Base-by-base conservation (phyloP, 2,329 filamentous ascomycete species). In the Sporothrix protearum region DNA sequence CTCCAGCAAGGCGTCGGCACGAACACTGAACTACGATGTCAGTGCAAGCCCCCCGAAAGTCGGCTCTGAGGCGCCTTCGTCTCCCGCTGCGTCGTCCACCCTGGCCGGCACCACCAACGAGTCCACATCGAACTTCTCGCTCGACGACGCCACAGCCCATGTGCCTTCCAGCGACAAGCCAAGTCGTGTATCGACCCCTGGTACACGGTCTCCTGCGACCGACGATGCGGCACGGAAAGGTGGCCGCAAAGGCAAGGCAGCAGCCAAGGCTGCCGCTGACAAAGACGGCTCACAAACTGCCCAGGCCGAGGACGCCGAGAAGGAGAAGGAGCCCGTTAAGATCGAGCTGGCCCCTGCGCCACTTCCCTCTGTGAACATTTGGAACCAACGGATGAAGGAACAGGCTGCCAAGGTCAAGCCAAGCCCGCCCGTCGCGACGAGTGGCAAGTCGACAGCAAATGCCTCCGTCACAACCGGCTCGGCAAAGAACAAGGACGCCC, bases 281-380 rank as follows among this genome's bases (percentile, higher is more conserved):
- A 87, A 84, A 76, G 85, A 87, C 30, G 84, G 84, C 70, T 87
- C 89, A 69, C 82, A 84, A 74, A 5, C 59, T 12, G 81, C 85
- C 64, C 81, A 83, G 69, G 82, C 83, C 22, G 78, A 78, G 36
- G 83, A 86, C 22, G 83, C 86, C 59, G 88, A 89, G 75, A 87
- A 89, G 76, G 87, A 87, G 75, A 85, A 87, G 73, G 82, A 87
- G 73, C 83, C 83, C 16, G 83, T 87, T 76, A 88, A 90, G 76
- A 82, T 88, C 59, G 87, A 91, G 76, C 84, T 97, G 55, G 90
- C 91, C 63, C 93, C 96, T 73, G 95, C 95, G 22, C 91, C 93
- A 39, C 85, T 92, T 57, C 96, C 96, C 0, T 80, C 88, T 1
- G 91, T 97, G 72, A 99, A 99, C 80, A 84, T 94, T 74, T 99